phyloP scores from a whole-genome alignment of 495 filamentous ascomycete species.

The Poronia punctata region DNA sequence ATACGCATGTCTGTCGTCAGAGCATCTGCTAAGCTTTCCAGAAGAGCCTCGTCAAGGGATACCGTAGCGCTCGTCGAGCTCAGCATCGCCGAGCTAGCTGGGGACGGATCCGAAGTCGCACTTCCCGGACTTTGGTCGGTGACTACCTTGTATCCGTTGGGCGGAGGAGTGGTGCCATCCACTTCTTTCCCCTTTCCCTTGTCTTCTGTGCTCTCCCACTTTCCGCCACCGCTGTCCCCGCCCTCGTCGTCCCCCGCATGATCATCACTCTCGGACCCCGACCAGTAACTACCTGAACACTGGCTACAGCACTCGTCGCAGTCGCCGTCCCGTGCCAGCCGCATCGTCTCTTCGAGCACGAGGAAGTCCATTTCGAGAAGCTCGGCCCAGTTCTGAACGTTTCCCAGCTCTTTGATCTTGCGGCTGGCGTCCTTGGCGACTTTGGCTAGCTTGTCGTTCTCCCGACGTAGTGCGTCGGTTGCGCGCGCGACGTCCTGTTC shows the following conservation, averaged over 20 bases:
- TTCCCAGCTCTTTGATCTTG: slow-evolving; percentile 84
- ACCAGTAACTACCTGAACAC: slow-evolving; percentile 25
- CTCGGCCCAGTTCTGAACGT: slow-evolving; percentile 98
- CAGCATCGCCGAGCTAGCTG: neutral
- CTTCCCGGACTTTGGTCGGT: no score
- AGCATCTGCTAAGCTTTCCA: slow-evolving; percentile 20
- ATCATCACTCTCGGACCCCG: slow-evolving; percentile 23
- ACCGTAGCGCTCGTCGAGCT: slow-evolving; percentile 3
- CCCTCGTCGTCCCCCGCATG: slow-evolving; percentile 8
- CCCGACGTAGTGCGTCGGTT: slow-evolving; percentile 58
- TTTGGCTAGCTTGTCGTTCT: slow-evolving; percentile 64
- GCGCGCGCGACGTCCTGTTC: slow-evolving; percentile 59
- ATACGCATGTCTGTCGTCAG: slow-evolving; percentile 19
- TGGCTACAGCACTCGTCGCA: slow-evolving; percentile 30
- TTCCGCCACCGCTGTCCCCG: neutral
- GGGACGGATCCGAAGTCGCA: slow-evolving; percentile 1
- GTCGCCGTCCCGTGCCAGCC: slow-evolving; percentile 49
- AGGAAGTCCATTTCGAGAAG: slow-evolving; percentile 86
- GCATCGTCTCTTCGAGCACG: slow-evolving; percentile 79
- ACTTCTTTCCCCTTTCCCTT: slow-evolving; percentile 9
- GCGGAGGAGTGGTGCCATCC: neutral
- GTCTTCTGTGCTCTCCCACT: neutral
- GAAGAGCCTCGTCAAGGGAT: slow-evolving; percentile 15
- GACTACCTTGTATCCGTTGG: no score
- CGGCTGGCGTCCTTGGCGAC: slow-evolving; percentile 60